Evolutionary conservation across 179 eudicot species (phyloP), one percentile per base, ranked within the genome.

Genomic region (Sideroxylon spinosum): DNA sequence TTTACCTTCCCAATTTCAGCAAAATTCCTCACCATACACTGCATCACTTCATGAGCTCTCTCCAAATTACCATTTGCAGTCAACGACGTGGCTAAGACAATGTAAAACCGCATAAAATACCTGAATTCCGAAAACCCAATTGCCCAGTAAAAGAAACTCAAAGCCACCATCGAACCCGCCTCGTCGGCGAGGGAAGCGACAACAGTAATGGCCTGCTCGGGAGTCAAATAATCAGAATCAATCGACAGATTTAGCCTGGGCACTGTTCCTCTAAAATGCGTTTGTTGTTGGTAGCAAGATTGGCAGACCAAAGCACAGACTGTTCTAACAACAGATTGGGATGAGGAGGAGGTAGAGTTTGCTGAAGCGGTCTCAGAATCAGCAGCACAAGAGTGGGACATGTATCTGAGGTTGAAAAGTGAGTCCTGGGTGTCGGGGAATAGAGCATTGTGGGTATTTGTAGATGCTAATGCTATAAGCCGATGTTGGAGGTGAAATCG

Each of bases 111-210:
- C 97, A 89, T 88, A 81, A 89, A 93, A 60, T 87, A 78, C 26
- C 91, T 87, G 79, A 91, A 94, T 59, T 89, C 90, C 5, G 82
- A 55, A 61, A 37, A 87, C 80, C 88, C 91, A 62, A 86, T 87
- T 49, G 91, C 97, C 97, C 96, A 94, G 79, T 91, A 82, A 37
- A 95, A 90, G 90, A 95, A 95, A 69, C 92, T 78, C 26, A 91
- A 64, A 0, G 97, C 94, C 72, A 87, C 97, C 90, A 89, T 85
- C 0, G 98, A 86, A 25, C 98, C 97, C 7, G 89, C 88, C 63
- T 91, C 93, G 16, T 87, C 89, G 13, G 90, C 86, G 22, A 95
- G 88, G 2, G 91, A 86, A 61, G 95, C 94, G 29, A 89, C 88
- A 49, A 93, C 86, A 17, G 98, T 87, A 16, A 90, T 91, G 20